Evolutionary conservation across 257 asterid species (phyloP).

Genomic region (Ophiorrhiza pumila): DNA sequence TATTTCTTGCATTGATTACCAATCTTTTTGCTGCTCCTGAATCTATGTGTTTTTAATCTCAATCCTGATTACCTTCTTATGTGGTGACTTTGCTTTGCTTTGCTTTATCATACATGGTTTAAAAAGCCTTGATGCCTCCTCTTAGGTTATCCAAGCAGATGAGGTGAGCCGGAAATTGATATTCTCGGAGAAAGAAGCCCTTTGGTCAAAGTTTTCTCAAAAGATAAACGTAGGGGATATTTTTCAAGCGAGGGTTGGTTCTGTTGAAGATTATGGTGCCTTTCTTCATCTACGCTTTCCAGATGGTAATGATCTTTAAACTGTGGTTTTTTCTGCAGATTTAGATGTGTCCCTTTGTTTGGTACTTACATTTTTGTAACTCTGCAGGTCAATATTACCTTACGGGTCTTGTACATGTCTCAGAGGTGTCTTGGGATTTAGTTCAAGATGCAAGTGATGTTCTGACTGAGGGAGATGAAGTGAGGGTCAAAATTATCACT

Average conservation of each 20-base stretch:
- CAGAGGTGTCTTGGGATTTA: constrained; percentile 98
- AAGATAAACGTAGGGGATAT: constrained; percentile 62
- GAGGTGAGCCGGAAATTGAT: constrained; percentile 68
- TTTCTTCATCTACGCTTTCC: constrained; percentile 76
- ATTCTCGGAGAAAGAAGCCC: constrained; percentile 88
- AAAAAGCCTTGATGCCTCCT: constrained; percentile 9
- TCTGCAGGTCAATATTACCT: constrained; percentile 68
- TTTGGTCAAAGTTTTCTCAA: constrained; percentile 63
- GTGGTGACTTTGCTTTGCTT: neutral
- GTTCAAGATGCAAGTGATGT: constrained; percentile 85
- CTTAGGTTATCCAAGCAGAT: constrained; percentile 79
- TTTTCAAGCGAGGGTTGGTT: constrained; percentile 69
- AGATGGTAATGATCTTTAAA: constrained; percentile 55
- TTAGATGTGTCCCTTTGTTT: neutral
- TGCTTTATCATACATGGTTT: neutral
- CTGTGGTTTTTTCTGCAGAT: neutral
- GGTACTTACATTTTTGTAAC: neutral
- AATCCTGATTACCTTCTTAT: neutral
- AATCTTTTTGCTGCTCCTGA: neutral
- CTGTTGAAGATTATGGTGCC: constrained; percentile 95
- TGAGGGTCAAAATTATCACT: constrained; percentile 64
- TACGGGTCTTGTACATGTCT: constrained; percentile 90
- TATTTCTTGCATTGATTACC: neutral
- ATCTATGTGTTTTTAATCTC: neutral
- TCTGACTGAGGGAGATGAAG: constrained; percentile 72